Conservation (phyloP, 139 green algal species). For the Eudorina sp. region DNA sequence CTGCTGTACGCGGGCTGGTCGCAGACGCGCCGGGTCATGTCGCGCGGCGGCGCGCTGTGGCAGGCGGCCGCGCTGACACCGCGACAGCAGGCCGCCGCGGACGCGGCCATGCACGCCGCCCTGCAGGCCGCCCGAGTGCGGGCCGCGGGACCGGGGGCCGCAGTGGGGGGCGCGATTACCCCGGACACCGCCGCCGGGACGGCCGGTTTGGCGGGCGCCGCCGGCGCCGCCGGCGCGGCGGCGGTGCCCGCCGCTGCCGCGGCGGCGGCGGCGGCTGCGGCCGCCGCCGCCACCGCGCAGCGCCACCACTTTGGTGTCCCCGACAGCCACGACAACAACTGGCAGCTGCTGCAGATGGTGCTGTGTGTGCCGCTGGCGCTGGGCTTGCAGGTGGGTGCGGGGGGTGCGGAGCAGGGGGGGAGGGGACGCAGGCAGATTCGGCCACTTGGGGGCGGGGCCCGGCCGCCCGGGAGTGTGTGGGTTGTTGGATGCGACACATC, state of each 20-base stretch:
- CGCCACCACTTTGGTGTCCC: conserved; percentile 45
- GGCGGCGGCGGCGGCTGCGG: background rate
- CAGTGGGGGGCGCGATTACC: background rate
- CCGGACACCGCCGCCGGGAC: background rate
- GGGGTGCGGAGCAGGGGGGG: too few species aligned
- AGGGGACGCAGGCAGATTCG: too few species aligned
- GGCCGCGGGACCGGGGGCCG: background rate
- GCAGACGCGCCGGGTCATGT: background rate
- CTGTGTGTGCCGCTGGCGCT: conserved; percentile 69
- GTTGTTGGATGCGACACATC: too few species aligned
- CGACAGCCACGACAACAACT: conserved; percentile 77
- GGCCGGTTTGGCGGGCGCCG: background rate
- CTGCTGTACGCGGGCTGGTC: conserved; percentile 61
- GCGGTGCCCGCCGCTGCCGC: background rate
- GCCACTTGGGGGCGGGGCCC: too few species aligned
- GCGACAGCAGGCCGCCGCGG: conserved; percentile 12
- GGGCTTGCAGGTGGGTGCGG: conserved; percentile 57
- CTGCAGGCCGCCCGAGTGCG: background rate
- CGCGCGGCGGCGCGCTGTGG: conserved; percentile 22
- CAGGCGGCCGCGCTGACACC: background rate
- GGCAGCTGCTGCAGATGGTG: conserved; percentile 68
- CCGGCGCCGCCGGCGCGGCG: background rate
- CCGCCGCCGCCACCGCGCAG: background rate
- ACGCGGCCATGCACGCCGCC: background rate
- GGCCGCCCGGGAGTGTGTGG: too few species aligned